Evolutionary conservation across 2,329 filamentous ascomycete genomes (phyloP).

Genomic region (Dissoconium aciculare): DNA sequence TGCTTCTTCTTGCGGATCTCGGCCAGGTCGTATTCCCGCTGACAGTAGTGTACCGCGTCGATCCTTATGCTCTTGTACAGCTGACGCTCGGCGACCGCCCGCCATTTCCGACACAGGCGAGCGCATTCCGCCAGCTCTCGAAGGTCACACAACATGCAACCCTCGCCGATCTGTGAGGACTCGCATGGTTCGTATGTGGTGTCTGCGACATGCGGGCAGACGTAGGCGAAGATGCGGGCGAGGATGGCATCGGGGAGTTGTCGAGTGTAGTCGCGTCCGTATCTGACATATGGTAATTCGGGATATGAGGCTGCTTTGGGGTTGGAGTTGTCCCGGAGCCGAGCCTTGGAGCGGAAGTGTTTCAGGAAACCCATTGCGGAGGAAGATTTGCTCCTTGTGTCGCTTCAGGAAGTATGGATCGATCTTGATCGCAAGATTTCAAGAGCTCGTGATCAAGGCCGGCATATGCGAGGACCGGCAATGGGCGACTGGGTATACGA

Average conservation of each 20-base stretch:
- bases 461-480: too few species aligned
- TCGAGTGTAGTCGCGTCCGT: slow-evolving; percentile 27
- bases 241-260: slow-evolving; percentile 55
- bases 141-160: slow-evolving; percentile 87
- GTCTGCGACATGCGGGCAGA: slow-evolving; percentile 73
- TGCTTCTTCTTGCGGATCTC: slow-evolving; percentile 53
- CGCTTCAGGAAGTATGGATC: too few species aligned
- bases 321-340: slow-evolving; percentile 24
- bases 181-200: slow-evolving; percentile 70
- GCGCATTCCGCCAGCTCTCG: slow-evolving; percentile 73
- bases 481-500: too few species aligned
- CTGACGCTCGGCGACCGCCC: slow-evolving; percentile 38
- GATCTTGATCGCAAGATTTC: too few species aligned
- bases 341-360: slow-evolving; percentile 32
- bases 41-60: slow-evolving; percentile 88
- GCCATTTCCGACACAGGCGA: slow-evolving; percentile 61
- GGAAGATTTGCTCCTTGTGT: too few species aligned
- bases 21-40: slow-evolving; percentile 65
- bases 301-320: slow-evolving; percentile 8
- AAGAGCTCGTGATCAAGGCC: too few species aligned
- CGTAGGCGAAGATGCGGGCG: slow-evolving; percentile 59
- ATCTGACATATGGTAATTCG: slow-evolving; percentile 6
- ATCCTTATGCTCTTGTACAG: slow-evolving; percentile 78
- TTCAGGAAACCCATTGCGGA: slow-evolving; percentile 35
- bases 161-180: slow-evolving; percentile 59